A percentile compares a stretch with the other conserved stretches of the same genome.
Evolutionary conservation across 2,329 filamentous ascomycete genomes (phyloP).

Genomic region (Xylaria digitata): DNA sequence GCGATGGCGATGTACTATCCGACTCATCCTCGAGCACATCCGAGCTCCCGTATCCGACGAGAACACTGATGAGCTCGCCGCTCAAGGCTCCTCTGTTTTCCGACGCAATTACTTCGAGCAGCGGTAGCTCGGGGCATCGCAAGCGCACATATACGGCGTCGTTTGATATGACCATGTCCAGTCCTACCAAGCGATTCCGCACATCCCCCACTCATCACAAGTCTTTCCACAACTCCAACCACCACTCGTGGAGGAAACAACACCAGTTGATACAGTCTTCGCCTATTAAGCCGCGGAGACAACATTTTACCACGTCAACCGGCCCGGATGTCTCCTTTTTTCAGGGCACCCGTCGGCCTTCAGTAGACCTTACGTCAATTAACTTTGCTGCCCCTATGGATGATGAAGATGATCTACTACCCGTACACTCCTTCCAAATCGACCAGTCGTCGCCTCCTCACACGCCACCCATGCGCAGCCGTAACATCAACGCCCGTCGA

Average conservation of each 20-base stretch:
- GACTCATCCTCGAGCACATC: constrained; percentile 89
- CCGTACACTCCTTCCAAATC: constrained; percentile 77
- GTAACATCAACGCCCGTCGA: constrained; percentile 57
- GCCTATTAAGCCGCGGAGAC: constrained; percentile 80
- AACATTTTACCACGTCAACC: constrained; percentile 77
- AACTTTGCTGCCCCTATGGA: constrained; percentile 75
- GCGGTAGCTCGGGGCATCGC: constrained; percentile 72
- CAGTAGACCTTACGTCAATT: constrained; percentile 69
- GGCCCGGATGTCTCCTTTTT: constrained; percentile 84
- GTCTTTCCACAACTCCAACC: constrained; percentile 61
- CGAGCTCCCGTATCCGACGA: constrained; percentile 76
- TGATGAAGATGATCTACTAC: constrained; percentile 85
- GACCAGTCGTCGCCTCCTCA: constrained; percentile 84
- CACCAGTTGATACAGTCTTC: constrained; percentile 87
- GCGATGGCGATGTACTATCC: constrained; percentile 79
- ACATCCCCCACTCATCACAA: constrained; percentile 71
- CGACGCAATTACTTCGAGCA: constrained; percentile 79
- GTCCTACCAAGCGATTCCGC: constrained; percentile 76
- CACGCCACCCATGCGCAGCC: constrained; percentile 77
- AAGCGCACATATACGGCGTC: constrained; percentile 72
- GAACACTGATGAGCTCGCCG: constrained; percentile 83
- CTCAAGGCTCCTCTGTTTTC: constrained; percentile 85
- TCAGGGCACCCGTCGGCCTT: constrained; percentile 74
- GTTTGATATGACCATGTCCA: constrained; percentile 67
- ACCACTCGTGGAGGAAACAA: constrained; percentile 78